A percentile compares a stretch with the other conserved stretches of the same genome.
Conservation (phyloP, 2,329 filamentous ascomycete species). For the Lizonia empirigonia region DNA sequence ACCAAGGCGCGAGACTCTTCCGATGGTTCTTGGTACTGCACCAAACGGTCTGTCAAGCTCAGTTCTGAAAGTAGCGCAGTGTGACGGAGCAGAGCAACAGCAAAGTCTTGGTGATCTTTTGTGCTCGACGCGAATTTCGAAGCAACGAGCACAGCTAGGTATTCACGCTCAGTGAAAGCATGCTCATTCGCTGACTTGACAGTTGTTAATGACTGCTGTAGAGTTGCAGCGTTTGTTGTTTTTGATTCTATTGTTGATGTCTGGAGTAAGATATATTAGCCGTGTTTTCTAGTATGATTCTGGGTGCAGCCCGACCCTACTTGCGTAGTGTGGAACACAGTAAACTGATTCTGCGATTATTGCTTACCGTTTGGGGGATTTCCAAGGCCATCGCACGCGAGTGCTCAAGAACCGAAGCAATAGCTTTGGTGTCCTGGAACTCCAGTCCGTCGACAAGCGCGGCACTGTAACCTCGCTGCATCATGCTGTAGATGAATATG, state of each 20-base stretch:
- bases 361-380: conserved; percentile 26
- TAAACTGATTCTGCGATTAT: background rate
- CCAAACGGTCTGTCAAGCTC: conserved; percentile 48
- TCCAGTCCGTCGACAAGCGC: conserved; percentile 68
- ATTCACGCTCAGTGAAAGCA: conserved; percentile 44
- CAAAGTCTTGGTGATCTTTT: conserved; percentile 37
- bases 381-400: conserved; percentile 26
- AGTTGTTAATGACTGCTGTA: conserved; percentile 28
- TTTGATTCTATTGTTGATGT: background rate
- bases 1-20: conserved; percentile 41
- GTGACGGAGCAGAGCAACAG: conserved; percentile 53
- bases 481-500: conserved; percentile 61
- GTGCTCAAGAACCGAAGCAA: conserved; percentile 30
- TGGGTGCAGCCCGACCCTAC: background rate
- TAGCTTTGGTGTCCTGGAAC: conserved; percentile 67
- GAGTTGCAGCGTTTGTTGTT: conserved; percentile 19
- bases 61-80: conserved; percentile 50
- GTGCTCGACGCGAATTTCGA: conserved; percentile 42
- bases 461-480: conserved; percentile 63
- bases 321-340: background rate
- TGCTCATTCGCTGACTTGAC: conserved; percentile 25
- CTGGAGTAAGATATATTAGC: conserved; percentile 5
- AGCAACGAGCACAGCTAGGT: conserved; percentile 38
- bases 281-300: background rate
- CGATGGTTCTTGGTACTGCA: conserved; percentile 38